These are phyloP conservation scores for Boletus sp. DNA, from an alignment of 1,284 basidiomycete genomes.

Conservation along the genomic window DNA sequence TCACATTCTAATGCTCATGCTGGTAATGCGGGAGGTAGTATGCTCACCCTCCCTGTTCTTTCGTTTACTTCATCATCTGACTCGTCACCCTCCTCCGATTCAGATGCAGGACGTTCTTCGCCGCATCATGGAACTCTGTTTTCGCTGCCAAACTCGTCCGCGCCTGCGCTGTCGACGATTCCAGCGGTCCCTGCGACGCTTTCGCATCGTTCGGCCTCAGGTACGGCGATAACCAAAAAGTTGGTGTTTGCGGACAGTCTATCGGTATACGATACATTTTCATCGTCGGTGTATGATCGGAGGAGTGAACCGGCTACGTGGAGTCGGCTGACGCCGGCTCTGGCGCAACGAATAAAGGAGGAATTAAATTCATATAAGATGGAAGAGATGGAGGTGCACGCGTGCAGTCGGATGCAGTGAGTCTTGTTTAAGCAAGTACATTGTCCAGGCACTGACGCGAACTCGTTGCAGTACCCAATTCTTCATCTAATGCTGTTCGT, in stretches of 20 bases:
- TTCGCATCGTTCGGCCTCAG: constrained; percentile 61
- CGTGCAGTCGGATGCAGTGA: constrained; percentile 80
- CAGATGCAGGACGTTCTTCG: constrained; percentile 31
- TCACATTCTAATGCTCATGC: constrained; percentile 31
- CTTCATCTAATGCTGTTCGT: constrained; percentile 31
- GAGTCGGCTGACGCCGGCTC: constrained; percentile 89
- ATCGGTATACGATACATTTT: constrained; percentile 95
- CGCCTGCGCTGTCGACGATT: constrained; percentile 74
- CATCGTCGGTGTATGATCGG: constrained; percentile 86
- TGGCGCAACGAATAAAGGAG: constrained; percentile 95
- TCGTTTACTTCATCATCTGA: constrained; percentile 27
- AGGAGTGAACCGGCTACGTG: constrained; percentile 95
- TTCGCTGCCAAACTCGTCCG: constrained; percentile 82
- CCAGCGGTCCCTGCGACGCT: constrained; percentile 47
- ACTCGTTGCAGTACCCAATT: constrained; percentile 26
- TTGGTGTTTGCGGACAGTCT: constrained; percentile 88
- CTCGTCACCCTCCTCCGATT: constrained; percentile 15
- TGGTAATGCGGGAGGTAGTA: constrained; percentile 36
- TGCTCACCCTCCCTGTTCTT: constrained; percentile 20
- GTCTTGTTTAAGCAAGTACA: constrained; percentile 26
- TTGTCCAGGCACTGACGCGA: background rate
- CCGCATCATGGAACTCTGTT: constrained; percentile 47
- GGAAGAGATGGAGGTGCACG: constrained; percentile 98
- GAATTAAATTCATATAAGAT: constrained; percentile 96
- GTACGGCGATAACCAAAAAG: constrained; percentile 62